Evolutionary conservation across 176 grass and related monocot species (phyloP), one percentile per base, ranked within the genome.

Genomic region (Carex kokanica): DNA sequence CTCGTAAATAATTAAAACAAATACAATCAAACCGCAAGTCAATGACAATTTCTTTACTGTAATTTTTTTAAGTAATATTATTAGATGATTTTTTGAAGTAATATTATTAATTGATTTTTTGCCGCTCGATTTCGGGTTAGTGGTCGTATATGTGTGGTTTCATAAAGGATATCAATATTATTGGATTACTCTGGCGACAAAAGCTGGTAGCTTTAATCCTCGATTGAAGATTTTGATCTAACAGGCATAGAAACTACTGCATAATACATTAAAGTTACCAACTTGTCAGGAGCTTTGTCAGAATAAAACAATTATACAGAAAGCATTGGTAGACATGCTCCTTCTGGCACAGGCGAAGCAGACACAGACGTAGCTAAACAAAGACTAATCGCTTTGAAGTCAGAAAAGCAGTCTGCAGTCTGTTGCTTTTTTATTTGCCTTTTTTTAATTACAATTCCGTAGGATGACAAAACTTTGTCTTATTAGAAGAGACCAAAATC

Each of bases 351-450:
- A 10, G 36, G 36, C 78, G 20, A 60, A 80, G 78, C 54, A 71
- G 38, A 29, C 20, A 65, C 11, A 47, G 57, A 36, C 29, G 0
- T 16, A 80, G 56, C 55, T 8, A 74, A 74, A 74, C 45, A 82
- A 82, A 82, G 60, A 65, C 79, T 62, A 43, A 82, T 82, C 7
- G 29, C 60, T 82, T 82, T 82, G 52, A 66, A 65, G 43, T 82
- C 61, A 52, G 40, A 47, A 82, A 82, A 82, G 60, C 60, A 82
- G 21, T 54, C 45, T 43, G 53, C 16, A 58, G 55, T 1, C 16
- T 18, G 55, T 47, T 47, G 43, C 43, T 49, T 11, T 49, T 59
- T n/a, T 20, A 3, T 6, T 58, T 5, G 5, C 14, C 3, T 58
- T 7, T 55, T 16, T 58, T n/a, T 18, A 20, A 7, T 59, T 2